These are phyloP conservation scores for Primulina eburnea DNA, from an alignment of 257 asterid species.

Conservation along the genomic window DNA sequence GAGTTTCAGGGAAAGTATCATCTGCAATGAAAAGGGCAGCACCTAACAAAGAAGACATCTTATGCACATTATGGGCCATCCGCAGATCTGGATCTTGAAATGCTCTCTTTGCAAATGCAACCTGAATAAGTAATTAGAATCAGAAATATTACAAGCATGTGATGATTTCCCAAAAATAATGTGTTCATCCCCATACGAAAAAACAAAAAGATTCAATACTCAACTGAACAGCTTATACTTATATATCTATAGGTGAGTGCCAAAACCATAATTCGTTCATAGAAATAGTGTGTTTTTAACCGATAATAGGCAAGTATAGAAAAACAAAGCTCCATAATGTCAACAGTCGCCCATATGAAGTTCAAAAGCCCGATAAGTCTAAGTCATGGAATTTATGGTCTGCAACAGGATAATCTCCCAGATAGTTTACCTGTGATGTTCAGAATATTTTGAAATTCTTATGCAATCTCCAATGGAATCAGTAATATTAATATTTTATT, in stretches of 20 bases:
- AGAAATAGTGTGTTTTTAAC: background rate
- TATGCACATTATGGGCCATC: conserved; percentile 67
- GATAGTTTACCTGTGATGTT: background rate
- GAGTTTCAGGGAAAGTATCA: conserved; percentile 65
- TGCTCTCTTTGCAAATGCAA: conserved; percentile 87
- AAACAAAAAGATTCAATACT: too few relatives aligned
- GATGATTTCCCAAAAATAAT: background rate
- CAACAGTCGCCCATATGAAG: background rate
- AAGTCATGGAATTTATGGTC: background rate
- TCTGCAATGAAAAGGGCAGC: conserved; percentile 83
- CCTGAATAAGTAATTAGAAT: conserved; percentile 36
- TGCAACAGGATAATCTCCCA: background rate
- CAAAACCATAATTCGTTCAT: background rate
- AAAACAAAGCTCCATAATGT: background rate
- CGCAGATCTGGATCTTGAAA: conserved; percentile 66
- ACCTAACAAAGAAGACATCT: conserved; percentile 69
- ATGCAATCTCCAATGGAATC: background rate
- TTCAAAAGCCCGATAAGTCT: background rate
- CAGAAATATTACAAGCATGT: too few relatives aligned
- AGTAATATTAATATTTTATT: too few relatives aligned
- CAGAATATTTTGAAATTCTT: background rate
- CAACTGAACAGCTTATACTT: background rate
- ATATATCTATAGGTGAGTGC: background rate
- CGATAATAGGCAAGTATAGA: too few relatives aligned
- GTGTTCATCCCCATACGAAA: background rate